Evolutionary conservation across 2,329 filamentous ascomycete genomes (phyloP), one percentile per base, ranked within the genome.

Genomic region (Leptodontidium sp.): DNA sequence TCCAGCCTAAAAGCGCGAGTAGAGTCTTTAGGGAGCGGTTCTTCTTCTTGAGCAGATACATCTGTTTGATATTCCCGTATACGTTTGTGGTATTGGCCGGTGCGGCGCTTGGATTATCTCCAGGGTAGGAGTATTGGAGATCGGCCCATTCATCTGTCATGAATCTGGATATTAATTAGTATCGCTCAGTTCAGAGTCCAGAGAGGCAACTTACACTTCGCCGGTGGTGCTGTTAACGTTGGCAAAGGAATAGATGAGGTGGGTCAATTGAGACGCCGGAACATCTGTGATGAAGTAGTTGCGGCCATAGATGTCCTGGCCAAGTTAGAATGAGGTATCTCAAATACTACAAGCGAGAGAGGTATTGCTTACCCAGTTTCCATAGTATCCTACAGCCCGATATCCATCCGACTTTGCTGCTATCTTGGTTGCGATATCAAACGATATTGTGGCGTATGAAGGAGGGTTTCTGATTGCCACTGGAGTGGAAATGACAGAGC

Each of bases 1-100:
- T 93, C 91, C 91, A 95, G 35, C 93, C 93, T 59, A 93, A 93
- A 72, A 97, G 92, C 53, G 88, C 92, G 9, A 97, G 84, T 35
- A 96, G 82, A 1, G 91, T 84, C 78, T 96, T 96, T 59, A 97
- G 79, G 61, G 92, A 87, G 24, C 93, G 89, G 79, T 97, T 90
- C 69, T 84, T 80, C 79, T 94, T 89, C 81, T 97, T 97, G 53
- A 93, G 83, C 6, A 92, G 81, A 77, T 87, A 92, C 1, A 97
- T 83, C 75, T 95, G 92, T 81, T 95, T 95, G 64, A 93, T 80
- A 77, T 89, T 91, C 49, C 93, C 93, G 73, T 94, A 95, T 62
- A 91, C 87, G 76, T 97, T 95, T 70, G 83, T 90, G 12, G 90
- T 84, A 0, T 79, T 74, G 59, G 91, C 88, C 68, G 88, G 87